Evolutionary conservation across 306 rosid species (phyloP).

Genomic region (Amphicarpaea edgeworthii): DNA sequence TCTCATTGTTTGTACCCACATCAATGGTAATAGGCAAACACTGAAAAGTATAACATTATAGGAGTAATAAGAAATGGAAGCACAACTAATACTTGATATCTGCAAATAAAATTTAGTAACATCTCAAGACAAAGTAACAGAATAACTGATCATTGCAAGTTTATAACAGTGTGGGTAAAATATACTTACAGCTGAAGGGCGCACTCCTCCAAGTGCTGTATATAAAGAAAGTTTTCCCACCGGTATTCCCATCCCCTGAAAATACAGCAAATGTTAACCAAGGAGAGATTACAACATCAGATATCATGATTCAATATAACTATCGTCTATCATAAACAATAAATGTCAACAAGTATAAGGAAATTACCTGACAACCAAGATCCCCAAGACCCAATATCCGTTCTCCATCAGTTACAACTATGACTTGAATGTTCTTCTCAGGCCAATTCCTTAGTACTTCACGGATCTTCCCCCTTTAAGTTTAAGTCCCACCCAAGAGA

Average conservation of each 20-base stretch:
- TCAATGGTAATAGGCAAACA: conserved; percentile 97
- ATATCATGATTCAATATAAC: conserved; percentile 27
- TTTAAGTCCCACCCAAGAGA: conserved; percentile 39
- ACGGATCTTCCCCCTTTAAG: conserved; percentile 82
- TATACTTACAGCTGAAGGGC: conserved; percentile 93
- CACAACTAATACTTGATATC: neutral
- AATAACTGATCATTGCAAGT: conserved; percentile 30
- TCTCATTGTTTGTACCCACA: conserved; percentile 98
- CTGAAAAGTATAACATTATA: conserved; percentile 56
- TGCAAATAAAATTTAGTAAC: neutral
- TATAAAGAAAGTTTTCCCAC: conserved; percentile 95
- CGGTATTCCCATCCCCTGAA: conserved; percentile 99
- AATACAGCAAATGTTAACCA: conserved; percentile 36
- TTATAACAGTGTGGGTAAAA: neutral
- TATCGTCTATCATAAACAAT: conserved; percentile 22
- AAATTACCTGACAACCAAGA: conserved; percentile 94
- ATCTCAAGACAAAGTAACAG: neutral
- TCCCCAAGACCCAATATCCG: conserved; percentile 95
- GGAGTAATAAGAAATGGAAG: conserved; percentile 26
- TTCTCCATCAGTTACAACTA: conserved; percentile 98
- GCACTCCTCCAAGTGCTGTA: conserved; percentile 97
- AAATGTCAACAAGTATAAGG: neutral
- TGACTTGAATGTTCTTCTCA: conserved; percentile 91
- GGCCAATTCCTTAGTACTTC: conserved; percentile 99
- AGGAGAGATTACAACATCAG: conserved; percentile 31